Conservation (phyloP, 768 basidiomycete species). For the Omphalotus guepiniiformis region DNA sequence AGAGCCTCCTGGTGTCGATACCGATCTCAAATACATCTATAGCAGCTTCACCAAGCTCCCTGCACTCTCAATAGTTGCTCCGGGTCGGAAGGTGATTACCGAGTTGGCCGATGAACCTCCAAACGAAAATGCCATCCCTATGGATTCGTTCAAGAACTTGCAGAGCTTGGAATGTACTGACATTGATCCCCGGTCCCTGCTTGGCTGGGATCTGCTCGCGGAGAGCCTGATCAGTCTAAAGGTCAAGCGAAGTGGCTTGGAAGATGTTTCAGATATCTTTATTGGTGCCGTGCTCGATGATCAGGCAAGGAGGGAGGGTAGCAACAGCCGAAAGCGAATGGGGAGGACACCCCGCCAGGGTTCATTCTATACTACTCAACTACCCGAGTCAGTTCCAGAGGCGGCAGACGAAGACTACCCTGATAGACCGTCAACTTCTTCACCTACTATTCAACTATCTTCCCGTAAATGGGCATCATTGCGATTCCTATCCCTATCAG, state of each 20-base stretch:
- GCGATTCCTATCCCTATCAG: conserved; percentile 69
- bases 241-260: conserved; percentile 73
- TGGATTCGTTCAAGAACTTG: conserved; percentile 83
- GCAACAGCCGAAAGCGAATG: conserved; percentile 40
- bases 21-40: conserved; percentile 81
- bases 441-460: conserved; percentile 39
- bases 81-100: conserved; percentile 58
- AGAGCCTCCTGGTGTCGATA: conserved; percentile 56
- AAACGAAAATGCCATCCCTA: conserved; percentile 69
- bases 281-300: conserved; percentile 79
- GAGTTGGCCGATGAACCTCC: conserved; percentile 70
- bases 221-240: conserved; percentile 70
- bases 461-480: conserved; percentile 71
- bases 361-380: conserved; percentile 44
- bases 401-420: conserved; percentile 23
- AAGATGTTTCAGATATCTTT: conserved; percentile 77
- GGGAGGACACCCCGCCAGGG: conserved; percentile 42
- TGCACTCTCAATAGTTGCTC: conserved; percentile 63
- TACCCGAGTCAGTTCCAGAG: conserved; percentile 59
- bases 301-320: conserved; percentile 57
- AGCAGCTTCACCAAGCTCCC: conserved; percentile 90
- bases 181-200: conserved; percentile 75
- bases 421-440: conserved; percentile 11
- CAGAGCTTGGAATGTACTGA: conserved; percentile 71
- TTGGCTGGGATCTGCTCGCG: conserved; percentile 81